phyloP scores from a whole-genome alignment of 352 stramenopile genomes.

The Globisporangium camurandrum region DNA sequence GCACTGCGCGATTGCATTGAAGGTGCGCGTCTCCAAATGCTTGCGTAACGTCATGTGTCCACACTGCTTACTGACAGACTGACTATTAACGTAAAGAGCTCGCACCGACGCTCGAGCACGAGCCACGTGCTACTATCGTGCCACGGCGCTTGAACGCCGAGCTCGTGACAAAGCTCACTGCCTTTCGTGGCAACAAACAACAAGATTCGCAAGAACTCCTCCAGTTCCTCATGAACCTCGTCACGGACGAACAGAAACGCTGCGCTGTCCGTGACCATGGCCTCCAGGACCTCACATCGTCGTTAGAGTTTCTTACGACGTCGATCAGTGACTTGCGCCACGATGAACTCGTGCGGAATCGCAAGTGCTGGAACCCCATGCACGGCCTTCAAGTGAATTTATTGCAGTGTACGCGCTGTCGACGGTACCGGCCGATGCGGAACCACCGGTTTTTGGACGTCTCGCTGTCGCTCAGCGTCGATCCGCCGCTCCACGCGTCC shows the following conservation, averaged over 20 bases:
- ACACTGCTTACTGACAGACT: background rate
- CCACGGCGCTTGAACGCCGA: slow-evolving; percentile 52
- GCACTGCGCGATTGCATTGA: slow-evolving; percentile 59
- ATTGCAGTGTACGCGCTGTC: slow-evolving; percentile 63
- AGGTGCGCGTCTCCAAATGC: slow-evolving; percentile 21
- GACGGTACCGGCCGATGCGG: slow-evolving; percentile 53
- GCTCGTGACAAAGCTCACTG: slow-evolving; percentile 40
- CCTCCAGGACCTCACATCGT: slow-evolving; percentile 33
- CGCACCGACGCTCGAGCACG: slow-evolving; percentile 20
- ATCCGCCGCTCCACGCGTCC: background rate
- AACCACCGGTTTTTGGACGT: slow-evolving; percentile 77
- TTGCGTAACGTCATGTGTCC: background rate
- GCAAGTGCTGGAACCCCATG: slow-evolving; percentile 67
- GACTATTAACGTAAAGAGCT: slow-evolving; percentile 15
- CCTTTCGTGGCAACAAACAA: slow-evolving; percentile 74
- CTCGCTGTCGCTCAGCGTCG: slow-evolving; percentile 54
- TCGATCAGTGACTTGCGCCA: slow-evolving; percentile 72
- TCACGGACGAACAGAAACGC: slow-evolving; percentile 55
- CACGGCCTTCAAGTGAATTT: slow-evolving; percentile 76
- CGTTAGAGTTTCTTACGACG: slow-evolving; percentile 13
- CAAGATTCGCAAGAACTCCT: slow-evolving; percentile 82
- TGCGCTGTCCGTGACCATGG: slow-evolving; percentile 44
- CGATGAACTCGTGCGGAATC: slow-evolving; percentile 44
- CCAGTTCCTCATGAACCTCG: slow-evolving; percentile 79
- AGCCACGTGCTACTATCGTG: slow-evolving; percentile 27